Base-by-base conservation (phyloP, 352 stramenopile species). In the Thraustotheca clavata region DNA sequence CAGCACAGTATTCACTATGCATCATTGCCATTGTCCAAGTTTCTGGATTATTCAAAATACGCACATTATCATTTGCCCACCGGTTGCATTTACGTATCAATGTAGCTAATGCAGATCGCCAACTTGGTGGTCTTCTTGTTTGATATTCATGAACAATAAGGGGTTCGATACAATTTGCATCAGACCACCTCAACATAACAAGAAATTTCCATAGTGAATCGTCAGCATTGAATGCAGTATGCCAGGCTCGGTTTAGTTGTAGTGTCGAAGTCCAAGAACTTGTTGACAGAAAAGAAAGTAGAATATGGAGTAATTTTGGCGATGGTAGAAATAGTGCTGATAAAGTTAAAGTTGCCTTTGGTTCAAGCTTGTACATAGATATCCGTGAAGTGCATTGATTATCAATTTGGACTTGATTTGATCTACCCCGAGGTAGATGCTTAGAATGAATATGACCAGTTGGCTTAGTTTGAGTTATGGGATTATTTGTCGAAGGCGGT, bases 21-120 rank as follows among this genome's bases (percentile, higher is more conserved):
- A 22, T 38, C n/a, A 33, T 11, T 12, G 57, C 57, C 12, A 65
- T 24, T 6, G 46, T 43, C 57, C 57, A 65, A n/a, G 57, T 29
- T 26, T 52, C 40, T 14, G 57, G 36, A 8, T 47, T 12, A 27
- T 38, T 14, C 16, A 65, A 31, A 27, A 39, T 14, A 7, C 47
- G 14, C 0, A 54, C 36, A 46, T 65, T 65, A 11, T 65, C 38
- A 33, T 39, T 1, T 9, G 57, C 57, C 3, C 40, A 11, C 27
- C 12, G 24, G 4, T 5, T 20, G 26, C 43, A 52, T 11, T 24
- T 14, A 31, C 43, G 43, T 31, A 31, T 52, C 14, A 52, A 11
- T 24, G 12, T 52, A 3, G 43, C 43, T 14, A 52, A 31, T 31
- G 43, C 43, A 2, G 34, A 3, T 24, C 43, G 43, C 43, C 43